Conservation (phyloP, 495 filamentous ascomycete genomes). For the Talaromyces adpressus region DNA sequence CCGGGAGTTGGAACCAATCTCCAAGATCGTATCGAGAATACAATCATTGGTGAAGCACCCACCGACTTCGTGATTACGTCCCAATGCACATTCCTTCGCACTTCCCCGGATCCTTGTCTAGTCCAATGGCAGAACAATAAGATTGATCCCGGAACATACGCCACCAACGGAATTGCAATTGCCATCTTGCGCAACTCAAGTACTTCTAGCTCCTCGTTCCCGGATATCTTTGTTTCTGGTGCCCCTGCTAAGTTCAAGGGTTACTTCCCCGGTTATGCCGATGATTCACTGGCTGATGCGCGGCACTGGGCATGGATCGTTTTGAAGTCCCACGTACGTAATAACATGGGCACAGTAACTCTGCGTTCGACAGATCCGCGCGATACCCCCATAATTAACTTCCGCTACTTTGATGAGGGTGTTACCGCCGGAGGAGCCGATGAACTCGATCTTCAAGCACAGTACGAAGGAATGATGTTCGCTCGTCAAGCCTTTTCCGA, state of each 20-base stretch:
- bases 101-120: not conserved
- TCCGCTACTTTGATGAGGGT: conserved; percentile 47
- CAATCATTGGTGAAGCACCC: not conserved
- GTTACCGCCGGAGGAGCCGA: conserved; percentile 24
- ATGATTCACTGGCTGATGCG: conserved; percentile 18
- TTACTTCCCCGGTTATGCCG: conserved; percentile 28
- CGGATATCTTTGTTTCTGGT: not conserved
- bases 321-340: conserved; percentile 43
- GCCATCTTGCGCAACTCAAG: not conserved
- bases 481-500: conserved; percentile 31
- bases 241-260: conserved; percentile 9
- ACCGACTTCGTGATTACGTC: not conserved
- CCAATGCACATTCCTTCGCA: conserved; percentile 1
- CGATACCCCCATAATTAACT: conserved; percentile 28
- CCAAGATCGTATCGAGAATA: conserved; percentile 38
- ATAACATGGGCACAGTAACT: conserved; percentile 43
- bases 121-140: not conserved
- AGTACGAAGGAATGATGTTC: conserved; percentile 40
- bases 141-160: not conserved
- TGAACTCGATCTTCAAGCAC: conserved; percentile 38
- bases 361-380: conserved; percentile 17
- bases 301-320: conserved; percentile 40
- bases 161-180: not conserved
- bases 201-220: not conserved
- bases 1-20: conserved; percentile 51